Percentiles rank a stretch among this genome's conserved stretches.
These are phyloP conservation scores for Lipomyces starkeyi DNA, from an alignment of 805 yeast species.

Conservation along the genomic window DNA sequence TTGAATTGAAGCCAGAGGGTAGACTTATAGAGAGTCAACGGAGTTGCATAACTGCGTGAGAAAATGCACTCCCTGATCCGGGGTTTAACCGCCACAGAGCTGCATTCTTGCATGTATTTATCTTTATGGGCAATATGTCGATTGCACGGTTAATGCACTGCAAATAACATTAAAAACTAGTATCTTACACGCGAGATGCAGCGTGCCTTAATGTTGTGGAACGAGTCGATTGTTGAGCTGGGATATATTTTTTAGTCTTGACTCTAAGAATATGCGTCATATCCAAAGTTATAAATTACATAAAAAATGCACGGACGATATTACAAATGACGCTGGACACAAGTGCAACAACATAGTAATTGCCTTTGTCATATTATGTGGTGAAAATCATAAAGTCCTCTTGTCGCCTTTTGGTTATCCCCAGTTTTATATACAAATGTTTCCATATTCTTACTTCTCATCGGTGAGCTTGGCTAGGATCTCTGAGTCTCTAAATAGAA, in stretches of 20 bases:
- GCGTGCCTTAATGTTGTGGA: background rate
- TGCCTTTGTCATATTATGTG: background rate
- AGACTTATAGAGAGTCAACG: no score
- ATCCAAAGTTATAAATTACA: conserved; percentile 3
- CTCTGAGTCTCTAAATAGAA: conserved; percentile 91
- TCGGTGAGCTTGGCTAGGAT: conserved; percentile 86
- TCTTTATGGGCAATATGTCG: no score
- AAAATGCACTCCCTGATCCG: no score
- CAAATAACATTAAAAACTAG: background rate
- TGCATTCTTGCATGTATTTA: no score
- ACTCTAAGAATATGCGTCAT: background rate
- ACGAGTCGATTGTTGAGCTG: background rate
- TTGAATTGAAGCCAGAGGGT: no score
- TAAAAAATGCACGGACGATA: background rate
- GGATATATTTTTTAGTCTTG: background rate
- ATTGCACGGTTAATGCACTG: no score
- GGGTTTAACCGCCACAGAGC: no score
- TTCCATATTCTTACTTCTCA: conserved; percentile 48
- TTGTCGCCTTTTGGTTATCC: background rate
- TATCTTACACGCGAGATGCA: background rate
- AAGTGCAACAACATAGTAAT: background rate
- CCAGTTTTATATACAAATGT: conserved; percentile 48
- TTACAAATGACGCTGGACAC: background rate
- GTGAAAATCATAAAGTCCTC: background rate
- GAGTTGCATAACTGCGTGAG: no score